phyloP scores from a whole-genome alignment of 2,329 filamentous ascomycete genomes.

The Achaetomium macrosporum region DNA sequence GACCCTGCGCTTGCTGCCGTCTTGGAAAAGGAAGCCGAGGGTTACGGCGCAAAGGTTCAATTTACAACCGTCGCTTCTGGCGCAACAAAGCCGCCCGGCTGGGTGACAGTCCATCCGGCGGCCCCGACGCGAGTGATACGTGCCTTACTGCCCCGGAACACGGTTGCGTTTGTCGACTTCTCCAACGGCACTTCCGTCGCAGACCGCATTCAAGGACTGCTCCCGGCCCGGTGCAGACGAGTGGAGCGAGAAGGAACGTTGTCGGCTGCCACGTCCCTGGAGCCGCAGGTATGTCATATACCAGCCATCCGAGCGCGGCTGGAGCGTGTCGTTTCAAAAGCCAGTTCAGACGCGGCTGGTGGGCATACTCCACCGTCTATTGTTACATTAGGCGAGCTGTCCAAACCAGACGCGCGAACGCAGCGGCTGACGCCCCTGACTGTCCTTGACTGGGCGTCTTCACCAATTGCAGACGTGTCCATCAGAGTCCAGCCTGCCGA shows the following conservation, averaged over 20 bases:
- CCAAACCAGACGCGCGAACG: no score
- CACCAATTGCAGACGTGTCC: neutral
- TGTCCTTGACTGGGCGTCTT: neutral
- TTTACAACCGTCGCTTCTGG: neutral
- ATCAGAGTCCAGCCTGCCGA: neutral
- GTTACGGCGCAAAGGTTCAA: no score
- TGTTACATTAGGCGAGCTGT: no score
- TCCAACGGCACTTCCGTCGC: no score
- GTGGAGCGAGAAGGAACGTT: neutral
- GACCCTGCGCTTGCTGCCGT: no score
- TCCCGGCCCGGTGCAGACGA: neutral
- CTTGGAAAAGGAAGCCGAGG: no score
- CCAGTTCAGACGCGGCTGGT: no score
- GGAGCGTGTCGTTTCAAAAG: no score
- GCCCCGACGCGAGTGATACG: neutral
- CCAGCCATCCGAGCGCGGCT: no score
- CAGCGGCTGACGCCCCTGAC: neutral
- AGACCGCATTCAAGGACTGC: neutral
- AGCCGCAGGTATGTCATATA: no score
- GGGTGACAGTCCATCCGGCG: neutral
- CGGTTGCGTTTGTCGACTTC: neutral
- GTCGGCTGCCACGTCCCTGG: no score
- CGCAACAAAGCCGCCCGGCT: neutral
- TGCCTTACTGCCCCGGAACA: neutral
- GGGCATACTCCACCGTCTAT: no score